Evolutionary conservation across 108 stramenopile species (phyloP), one percentile per base, ranked within the genome.

Genomic region (Fistulifera pelliculosa): DNA sequence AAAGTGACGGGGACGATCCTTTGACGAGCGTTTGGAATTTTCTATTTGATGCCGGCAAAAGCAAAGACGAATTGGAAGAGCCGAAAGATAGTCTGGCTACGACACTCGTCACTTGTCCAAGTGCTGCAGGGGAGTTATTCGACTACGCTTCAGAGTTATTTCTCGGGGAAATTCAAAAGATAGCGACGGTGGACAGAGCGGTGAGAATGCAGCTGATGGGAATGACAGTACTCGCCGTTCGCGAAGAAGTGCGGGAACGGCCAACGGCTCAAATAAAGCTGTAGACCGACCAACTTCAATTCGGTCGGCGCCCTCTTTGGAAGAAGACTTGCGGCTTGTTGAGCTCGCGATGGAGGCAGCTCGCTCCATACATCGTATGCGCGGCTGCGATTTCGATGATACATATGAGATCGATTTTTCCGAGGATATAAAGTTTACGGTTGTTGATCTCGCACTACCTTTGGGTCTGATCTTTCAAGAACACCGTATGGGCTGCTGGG

Each of bases 401-500:
- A 65, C 55, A 18, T 26, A 75, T 18, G 62, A 56, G 1, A 60
- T 85, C 41, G 67, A 80, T 56, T 69, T 85, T 47, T 35, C 73
- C 47, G 68, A 54, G 11, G 80, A 90, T 45, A 56, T 90, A 14
- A 75, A 84, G 48, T 75, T 85, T 58, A 52, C 69, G 38, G 82
- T 81, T 7, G 71, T 82, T 16, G 74, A 73, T 14, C 52, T 86
- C 13, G 52, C 52, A 24, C 64, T 90, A 38, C 89, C 89, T 7
- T 49, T 90, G 41, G 89, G 89, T 21, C 49, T 85, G 15, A 47
- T 81, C 13, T 81, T 85, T 61, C 77, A 76, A 64, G 83, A 85
- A 44, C 75, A 85, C 41, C 62, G 59, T 28, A 58, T 71, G 17
- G 85, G 89, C 13, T 83, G 78, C 56, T 86, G 83, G 71, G 79